A percentile compares a stretch with the other conserved stretches of the same genome.
Conservation (phyloP, 169 alveolate species). For the Theileria equi region DNA sequence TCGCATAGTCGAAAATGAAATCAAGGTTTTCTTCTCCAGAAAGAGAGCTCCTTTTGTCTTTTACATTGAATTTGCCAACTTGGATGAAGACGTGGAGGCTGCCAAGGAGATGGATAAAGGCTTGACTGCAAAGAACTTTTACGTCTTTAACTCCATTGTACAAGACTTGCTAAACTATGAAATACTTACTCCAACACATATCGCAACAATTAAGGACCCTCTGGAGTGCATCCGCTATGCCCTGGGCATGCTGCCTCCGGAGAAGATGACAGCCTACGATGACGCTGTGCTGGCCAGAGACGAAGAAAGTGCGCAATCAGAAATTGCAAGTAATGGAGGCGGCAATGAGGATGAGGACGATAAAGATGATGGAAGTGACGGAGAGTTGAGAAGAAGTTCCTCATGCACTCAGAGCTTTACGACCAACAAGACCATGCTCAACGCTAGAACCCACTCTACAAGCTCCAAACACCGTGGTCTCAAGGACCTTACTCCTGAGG, state of each 20-base stretch:
- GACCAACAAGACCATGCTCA: no score
- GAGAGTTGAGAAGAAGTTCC: not conserved
- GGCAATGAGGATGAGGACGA: slow-evolving; percentile 3
- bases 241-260: slow-evolving; percentile 59
- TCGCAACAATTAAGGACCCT: slow-evolving; percentile 49
- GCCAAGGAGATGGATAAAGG: slow-evolving; percentile 5
- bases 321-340: slow-evolving; percentile 12
- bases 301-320: slow-evolving; percentile 6
- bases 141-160: slow-evolving; percentile 59
- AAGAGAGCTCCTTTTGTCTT: slow-evolving; percentile 85
- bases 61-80: slow-evolving; percentile 83
- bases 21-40: slow-evolving; percentile 78
- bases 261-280: slow-evolving; percentile 51
- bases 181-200: slow-evolving; percentile 32
- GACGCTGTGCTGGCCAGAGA: not conserved
- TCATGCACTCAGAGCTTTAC: no score
- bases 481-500: slow-evolving; percentile 53
- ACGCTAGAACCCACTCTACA: no score
- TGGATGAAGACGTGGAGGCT: slow-evolving; percentile 78
- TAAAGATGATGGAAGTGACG: not conserved
- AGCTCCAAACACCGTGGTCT: slow-evolving; percentile 37
- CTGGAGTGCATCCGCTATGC: slow-evolving; percentile 63
- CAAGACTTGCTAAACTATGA: slow-evolving; percentile 46
- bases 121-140: slow-evolving; percentile 34
- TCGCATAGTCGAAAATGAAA: slow-evolving; percentile 75